Evolutionary conservation across 352 stramenopile genomes (phyloP), one percentile per base, ranked within the genome.

Genomic region (Hyaloperonospora arabidopsidis): DNA sequence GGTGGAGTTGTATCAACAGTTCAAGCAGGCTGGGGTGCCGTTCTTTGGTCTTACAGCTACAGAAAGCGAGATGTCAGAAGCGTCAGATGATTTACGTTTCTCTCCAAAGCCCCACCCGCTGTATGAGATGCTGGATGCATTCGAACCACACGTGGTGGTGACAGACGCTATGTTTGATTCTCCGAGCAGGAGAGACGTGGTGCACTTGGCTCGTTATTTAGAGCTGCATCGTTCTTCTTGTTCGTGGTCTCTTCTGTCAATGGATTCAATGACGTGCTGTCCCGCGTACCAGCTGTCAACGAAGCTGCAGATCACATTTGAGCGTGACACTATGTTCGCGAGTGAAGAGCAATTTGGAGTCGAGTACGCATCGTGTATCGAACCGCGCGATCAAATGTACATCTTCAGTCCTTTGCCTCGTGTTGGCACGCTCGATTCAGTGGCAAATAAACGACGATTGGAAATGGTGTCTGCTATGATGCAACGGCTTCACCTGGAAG

Each of bases 221-320:
- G 38, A 65, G 29, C 29, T 72, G 15, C 76, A 73, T 41, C 52
- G 60, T 0, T 55, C 61, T 11, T 67, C 61, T 21, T 73, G 68
- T 23, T 58, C 60, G 17, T 90, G 77, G 76, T 60, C 63, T 11
- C 65, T 88, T 15, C 18, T 90, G 13, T 68, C 77, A 0, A 72
- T 87, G 35, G 79, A 90, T 48, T 86, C 75, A 1, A 68, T 60
- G 14, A 74, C 67, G 5, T 86, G 63, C 19, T 62, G 76, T 13
- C 75, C 79, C 3, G 56, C 70, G 7, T 74, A 86, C 52, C 68
- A 68, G 5, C 50, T 70, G 19, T 76, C 71, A 0, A 61, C 63
- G 28, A 57, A 66, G 23, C 52, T 80, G 4, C 65, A 71, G 17
- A 54, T 49, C 7, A 79, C 72, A 21, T 51, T 88, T 4, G 57